phyloP scores from a whole-genome alignment of 1,284 basidiomycete species.

The Leccinum subspadiceum region DNA sequence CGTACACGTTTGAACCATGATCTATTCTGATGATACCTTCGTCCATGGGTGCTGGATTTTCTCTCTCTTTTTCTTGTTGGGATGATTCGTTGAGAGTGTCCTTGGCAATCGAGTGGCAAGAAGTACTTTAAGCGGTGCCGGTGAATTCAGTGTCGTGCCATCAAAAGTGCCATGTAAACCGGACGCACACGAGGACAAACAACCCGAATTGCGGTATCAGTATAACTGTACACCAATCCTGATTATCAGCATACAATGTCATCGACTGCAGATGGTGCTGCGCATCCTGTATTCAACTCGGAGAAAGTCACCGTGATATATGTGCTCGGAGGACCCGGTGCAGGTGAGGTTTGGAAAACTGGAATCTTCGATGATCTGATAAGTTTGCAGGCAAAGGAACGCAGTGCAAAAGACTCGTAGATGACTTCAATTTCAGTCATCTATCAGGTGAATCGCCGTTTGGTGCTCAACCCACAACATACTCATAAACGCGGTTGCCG shows the following conservation, averaged over 20 bases:
- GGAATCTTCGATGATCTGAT: slow-evolving; percentile 9
- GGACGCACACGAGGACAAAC: slow-evolving; percentile 7
- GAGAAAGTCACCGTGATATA: slow-evolving; percentile 87
- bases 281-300: slow-evolving; percentile 62
- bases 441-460: slow-evolving; percentile 69
- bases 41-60: slow-evolving; percentile 41
- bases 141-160: not conserved
- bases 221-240: not conserved
- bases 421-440: slow-evolving; percentile 90
- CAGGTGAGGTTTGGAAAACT: slow-evolving; percentile 51
- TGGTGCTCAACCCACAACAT: not conserved
- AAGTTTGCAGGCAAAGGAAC: slow-evolving; percentile 85
- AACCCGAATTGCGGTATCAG: slow-evolving; percentile 10
- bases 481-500: slow-evolving; percentile 5
- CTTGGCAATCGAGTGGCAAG: slow-evolving; percentile 23
- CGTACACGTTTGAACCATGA: slow-evolving; percentile 57
- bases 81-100: slow-evolving; percentile 2
- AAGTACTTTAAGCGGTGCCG: not conserved
- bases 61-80: not conserved
- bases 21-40: slow-evolving; percentile 42
- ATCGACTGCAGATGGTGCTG: slow-evolving; percentile 7
- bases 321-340: slow-evolving; percentile 96
- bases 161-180: not conserved
- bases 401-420: slow-evolving; percentile 87
- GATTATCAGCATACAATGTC: slow-evolving; percentile 17